phyloP scores from a whole-genome alignment of 371 early-diverging fungal species.

The Nematocida homosporus region DNA sequence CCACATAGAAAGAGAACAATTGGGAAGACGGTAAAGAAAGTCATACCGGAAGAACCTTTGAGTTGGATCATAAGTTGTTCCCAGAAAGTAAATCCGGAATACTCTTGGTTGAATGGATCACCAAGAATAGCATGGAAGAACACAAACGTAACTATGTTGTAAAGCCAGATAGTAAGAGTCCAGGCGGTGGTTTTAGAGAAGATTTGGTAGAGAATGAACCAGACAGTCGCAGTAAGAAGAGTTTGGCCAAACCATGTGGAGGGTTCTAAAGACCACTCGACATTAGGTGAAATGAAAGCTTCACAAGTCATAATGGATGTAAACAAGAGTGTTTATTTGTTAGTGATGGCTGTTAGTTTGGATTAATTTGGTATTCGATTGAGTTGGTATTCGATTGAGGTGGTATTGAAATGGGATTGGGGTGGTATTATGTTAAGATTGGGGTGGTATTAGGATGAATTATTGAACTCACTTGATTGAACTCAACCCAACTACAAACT shows the following conservation, averaged over 20 bases:
- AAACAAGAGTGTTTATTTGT: constrained; percentile 6
- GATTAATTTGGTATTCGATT: neutral
- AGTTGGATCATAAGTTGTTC: constrained; percentile 68
- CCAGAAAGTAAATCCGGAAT: constrained; percentile 67
- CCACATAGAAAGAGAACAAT: constrained; percentile 63
- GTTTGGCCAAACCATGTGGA: constrained; percentile 56
- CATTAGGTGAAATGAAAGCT: constrained; percentile 51
- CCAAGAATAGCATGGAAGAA: constrained; percentile 69
- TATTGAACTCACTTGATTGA: neutral
- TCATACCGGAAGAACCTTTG: constrained; percentile 56
- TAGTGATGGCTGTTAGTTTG: neutral
- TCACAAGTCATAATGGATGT: constrained; percentile 55
- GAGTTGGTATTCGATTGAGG: no score
- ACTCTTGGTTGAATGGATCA: constrained; percentile 67
- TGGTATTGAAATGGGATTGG: no score
- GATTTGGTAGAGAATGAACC: constrained; percentile 49
- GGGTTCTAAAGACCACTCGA: constrained; percentile 52
- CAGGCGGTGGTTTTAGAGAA: constrained; percentile 50
- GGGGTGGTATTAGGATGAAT: neutral
- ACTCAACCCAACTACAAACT: neutral
- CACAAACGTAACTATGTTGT: constrained; percentile 67
- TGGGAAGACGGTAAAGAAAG: constrained; percentile 66
- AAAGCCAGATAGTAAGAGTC: constrained; percentile 61
- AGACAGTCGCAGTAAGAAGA: constrained; percentile 42
- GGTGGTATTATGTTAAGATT: neutral